These are phyloP conservation scores for Pyrenochaeta sp. DNA, from an alignment of 2,329 filamentous ascomycete species.

Conservation along the genomic window DNA sequence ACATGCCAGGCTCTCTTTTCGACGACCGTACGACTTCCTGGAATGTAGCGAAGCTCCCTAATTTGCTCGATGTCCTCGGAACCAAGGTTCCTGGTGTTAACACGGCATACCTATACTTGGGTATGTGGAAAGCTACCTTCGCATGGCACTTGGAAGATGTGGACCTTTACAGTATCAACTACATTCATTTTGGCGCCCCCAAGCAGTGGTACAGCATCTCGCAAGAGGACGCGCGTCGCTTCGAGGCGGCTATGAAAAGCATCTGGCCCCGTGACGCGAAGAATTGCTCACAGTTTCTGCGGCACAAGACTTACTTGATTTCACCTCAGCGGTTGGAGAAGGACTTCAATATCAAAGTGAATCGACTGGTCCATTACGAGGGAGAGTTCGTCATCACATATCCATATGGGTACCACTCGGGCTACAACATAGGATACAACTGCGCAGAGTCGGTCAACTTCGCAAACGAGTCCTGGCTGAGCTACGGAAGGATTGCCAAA, in stretches of 20 bases:
- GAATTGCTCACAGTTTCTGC: slow-evolving; percentile 92
- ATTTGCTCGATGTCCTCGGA: slow-evolving; percentile 90
- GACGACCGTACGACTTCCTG: slow-evolving; percentile 83
- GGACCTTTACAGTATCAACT: slow-evolving; percentile 99
- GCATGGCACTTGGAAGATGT: slow-evolving; percentile 99
- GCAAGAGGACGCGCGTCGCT: slow-evolving; percentile 89
- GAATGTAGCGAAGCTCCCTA: slow-evolving; percentile 95
- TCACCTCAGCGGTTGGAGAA: slow-evolving; percentile 87
- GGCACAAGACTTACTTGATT: slow-evolving; percentile 97
- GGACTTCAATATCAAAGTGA: slow-evolving; percentile 94
- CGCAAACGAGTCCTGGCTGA: slow-evolving; percentile 91
- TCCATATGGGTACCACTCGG: slow-evolving; percentile 97
- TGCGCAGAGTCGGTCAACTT: slow-evolving; percentile 99
- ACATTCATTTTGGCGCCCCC: slow-evolving; percentile 96
- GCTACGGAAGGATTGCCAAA: slow-evolving; percentile 94
- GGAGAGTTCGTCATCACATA: slow-evolving; percentile 99
- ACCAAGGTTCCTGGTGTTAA: slow-evolving; percentile 98
- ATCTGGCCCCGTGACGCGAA: slow-evolving; percentile 97
- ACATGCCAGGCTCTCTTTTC: slow-evolving; percentile 95
- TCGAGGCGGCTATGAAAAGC: slow-evolving; percentile 93
- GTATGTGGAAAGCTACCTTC: slow-evolving; percentile 99
- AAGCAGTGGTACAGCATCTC: slow-evolving; percentile 99
- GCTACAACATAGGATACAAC: slow-evolving; percentile 97
- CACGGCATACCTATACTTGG: slow-evolving; percentile 95
- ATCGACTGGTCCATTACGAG: slow-evolving; percentile 93